These are phyloP conservation scores for Xylaria intraflava DNA, from an alignment of 495 filamentous ascomycete genomes.

Conservation along the genomic window DNA sequence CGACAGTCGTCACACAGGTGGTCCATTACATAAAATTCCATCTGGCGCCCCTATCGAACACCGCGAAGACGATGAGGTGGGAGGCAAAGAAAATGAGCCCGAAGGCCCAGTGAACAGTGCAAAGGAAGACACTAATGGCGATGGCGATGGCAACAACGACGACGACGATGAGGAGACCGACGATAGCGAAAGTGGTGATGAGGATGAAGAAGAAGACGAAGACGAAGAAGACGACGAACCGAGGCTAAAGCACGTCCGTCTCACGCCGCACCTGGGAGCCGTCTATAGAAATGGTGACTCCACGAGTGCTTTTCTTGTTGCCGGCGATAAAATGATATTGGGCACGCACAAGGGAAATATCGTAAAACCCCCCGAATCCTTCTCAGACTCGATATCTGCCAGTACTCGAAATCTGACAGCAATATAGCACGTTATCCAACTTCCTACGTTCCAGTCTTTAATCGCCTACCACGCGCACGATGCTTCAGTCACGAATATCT, in stretches of 20 bases:
- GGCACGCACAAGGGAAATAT: constrained; percentile 97
- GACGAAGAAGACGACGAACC: constrained; percentile 95
- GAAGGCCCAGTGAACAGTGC: constrained; percentile 31
- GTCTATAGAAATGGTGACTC: constrained; percentile 93
- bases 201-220: constrained; percentile 63
- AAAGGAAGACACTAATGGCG: constrained; percentile 37
- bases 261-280: constrained; percentile 69
- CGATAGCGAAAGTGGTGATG: constrained; percentile 42
- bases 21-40: background rate
- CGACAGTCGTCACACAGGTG: background rate
- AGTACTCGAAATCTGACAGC: background rate
- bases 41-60: background rate
- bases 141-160: constrained; percentile 29
- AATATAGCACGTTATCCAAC: constrained; percentile 69
- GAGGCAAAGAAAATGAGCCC: constrained; percentile 14
- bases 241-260: constrained; percentile 79
- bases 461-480: constrained; percentile 86
- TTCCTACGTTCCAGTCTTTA: constrained; percentile 71
- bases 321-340: constrained; percentile 94
- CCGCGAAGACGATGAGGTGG: constrained; percentile 5
- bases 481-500: constrained; percentile 81
- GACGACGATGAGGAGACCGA: constrained; percentile 36
- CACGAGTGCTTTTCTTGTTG: constrained; percentile 80
- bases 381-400: background rate
- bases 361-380: constrained; percentile 49